phyloP scores from a whole-genome alignment of 2,329 filamentous ascomycete species.

The Tolypocladium amazonense region DNA sequence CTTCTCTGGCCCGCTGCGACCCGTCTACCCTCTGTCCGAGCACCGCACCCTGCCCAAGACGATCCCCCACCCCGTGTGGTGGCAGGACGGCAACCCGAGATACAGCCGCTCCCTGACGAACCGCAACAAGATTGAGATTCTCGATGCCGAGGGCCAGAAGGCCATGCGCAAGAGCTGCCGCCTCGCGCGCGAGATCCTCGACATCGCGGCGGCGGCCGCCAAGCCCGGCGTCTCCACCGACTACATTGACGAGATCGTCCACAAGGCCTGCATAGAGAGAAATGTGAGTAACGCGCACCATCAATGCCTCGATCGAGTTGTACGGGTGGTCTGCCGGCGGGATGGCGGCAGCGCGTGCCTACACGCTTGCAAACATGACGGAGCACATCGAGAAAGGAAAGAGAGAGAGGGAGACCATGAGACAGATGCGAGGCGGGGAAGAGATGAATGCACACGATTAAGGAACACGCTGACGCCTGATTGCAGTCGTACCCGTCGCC shows the following conservation, averaged over 20 bases:
- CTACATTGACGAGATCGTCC: constrained; percentile 86
- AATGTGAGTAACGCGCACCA: constrained; percentile 48
- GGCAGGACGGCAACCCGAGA: constrained; percentile 66
- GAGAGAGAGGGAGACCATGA: too few species aligned
- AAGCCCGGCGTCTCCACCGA: constrained; percentile 94
- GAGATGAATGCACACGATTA: neutral
- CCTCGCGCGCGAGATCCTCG: constrained; percentile 80
- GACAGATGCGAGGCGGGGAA: neutral
- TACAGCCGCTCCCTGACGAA: constrained; percentile 50
- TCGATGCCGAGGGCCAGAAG: constrained; percentile 71
- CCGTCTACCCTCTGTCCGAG: constrained; percentile 75
- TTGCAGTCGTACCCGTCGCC: constrained; percentile 86
- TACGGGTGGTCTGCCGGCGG: neutral
- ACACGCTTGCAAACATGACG: neutral
- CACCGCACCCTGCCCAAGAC: constrained; percentile 64
- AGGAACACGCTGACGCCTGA: constrained; percentile 4
- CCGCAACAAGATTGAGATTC: constrained; percentile 71
- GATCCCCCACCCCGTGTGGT: constrained; percentile 82
- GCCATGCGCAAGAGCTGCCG: constrained; percentile 89
- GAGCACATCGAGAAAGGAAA: neutral
- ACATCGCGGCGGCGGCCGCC: constrained; percentile 74
- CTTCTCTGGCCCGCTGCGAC: constrained; percentile 72
- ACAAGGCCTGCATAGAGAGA: constrained; percentile 88
- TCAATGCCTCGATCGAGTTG: neutral
- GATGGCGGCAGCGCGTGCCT: neutral